These are phyloP conservation scores for Prunus salicina DNA, from an alignment of 306 rosid genomes.

Conservation along the genomic window DNA sequence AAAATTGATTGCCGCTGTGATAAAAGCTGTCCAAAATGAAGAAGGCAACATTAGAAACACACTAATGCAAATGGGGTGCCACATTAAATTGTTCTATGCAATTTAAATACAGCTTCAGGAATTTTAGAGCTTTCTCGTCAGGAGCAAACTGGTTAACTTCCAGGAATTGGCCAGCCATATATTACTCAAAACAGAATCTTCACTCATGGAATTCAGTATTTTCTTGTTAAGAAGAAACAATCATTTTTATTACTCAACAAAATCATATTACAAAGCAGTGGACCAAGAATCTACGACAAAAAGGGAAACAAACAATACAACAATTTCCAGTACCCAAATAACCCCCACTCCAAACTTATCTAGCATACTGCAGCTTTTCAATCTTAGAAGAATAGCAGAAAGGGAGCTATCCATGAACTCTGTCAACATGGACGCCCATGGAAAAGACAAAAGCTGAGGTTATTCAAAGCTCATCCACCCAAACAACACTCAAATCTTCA, in stretches of 20 bases:
- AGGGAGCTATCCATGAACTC: not conserved
- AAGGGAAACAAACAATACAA: not conserved
- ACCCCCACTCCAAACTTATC: not conserved
- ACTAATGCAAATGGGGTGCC: not conserved
- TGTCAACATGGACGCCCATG: not conserved
- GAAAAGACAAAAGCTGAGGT: not conserved
- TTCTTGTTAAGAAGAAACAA: not conserved
- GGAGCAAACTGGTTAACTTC: not conserved
- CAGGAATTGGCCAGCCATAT: not conserved
- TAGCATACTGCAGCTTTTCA: not conserved
- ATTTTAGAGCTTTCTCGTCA: not conserved
- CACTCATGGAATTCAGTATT: not conserved
- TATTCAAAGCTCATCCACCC: no score
- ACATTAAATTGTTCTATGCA: not conserved
- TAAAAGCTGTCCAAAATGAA: constrained; percentile 58
- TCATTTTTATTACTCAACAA: not conserved
- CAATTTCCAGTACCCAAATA: not conserved
- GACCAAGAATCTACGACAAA: not conserved
- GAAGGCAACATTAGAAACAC: constrained; percentile 23
- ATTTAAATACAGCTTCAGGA: not conserved
- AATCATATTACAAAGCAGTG: not conserved
- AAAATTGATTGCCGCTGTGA: constrained; percentile 44
- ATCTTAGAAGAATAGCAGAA: not conserved
- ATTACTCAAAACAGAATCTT: not conserved
- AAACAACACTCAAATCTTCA: no score